Evolutionary conservation across 75 land plant species (phyloP), one percentile per base, ranked within the genome.

Genomic region (Selaginella moellendorffii): DNA sequence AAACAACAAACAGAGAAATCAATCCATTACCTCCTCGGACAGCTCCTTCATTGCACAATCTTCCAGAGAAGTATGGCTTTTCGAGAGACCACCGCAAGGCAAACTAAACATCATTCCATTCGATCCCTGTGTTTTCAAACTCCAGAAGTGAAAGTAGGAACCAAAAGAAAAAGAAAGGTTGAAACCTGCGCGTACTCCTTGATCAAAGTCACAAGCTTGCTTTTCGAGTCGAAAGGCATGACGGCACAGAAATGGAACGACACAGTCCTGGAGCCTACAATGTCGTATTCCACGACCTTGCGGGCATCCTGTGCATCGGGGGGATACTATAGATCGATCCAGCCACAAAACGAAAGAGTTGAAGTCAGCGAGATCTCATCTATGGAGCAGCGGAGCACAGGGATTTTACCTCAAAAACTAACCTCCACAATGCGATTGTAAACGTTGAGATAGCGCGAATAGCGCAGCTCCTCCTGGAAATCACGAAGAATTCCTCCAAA

Each of bases 121-220:
- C 0, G 63, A 69, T 18, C 74, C 74, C 69, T 71, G 30, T 19
- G 26, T 24, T n/a, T n/a, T n/a, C 23, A 26, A 30, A 17, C 36
- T 61, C 19, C 22, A 28, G 14, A 29, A 17, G 28, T 31, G 63
- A 9, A 21, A 1, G 5, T 30, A 14, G 8, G 24, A 59, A 2
- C n/a, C 20, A 53, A 36, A 66, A 25, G 5, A 24, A 53, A 0
- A 28, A 0, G 2, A 52, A 5, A 8, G 21, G 5, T 26, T n/a
- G 28, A 17, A 65, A 65, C 74, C 63, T 65, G 69, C n/a, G 69
- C 74, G 58, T 71, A 71, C 28, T 71, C 69, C 29, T 66, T 71
- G 53, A 71, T 65, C 18, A 71, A 30, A 30, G 69, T 71, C 24
- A 71, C 70, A 29, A 36, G 27, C 26, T 54, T 66, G 25, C 46